phyloP scores from a whole-genome alignment of 257 asterid species.

The Solanum boliviense region DNA sequence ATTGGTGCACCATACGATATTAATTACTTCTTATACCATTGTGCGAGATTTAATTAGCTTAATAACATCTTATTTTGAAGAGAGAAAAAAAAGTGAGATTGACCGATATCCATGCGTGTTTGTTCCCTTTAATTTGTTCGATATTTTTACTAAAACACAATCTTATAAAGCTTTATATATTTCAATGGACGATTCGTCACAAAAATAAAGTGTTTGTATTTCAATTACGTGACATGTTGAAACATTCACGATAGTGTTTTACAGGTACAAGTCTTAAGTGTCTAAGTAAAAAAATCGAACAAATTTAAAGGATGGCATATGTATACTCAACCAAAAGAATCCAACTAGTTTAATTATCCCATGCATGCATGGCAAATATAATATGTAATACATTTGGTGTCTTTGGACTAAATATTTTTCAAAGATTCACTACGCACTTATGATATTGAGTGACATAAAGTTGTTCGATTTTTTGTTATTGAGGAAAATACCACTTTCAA shows the following conservation, averaged over 20 bases:
- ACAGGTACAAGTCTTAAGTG: background rate
- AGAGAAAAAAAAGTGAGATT: background rate
- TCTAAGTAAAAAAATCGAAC: background rate
- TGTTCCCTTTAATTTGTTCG: background rate
- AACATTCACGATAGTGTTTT: background rate
- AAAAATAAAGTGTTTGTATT: background rate
- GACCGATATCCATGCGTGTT: background rate
- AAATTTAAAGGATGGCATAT: background rate
- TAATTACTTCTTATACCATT: background rate
- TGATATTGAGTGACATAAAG: background rate
- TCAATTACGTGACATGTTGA: background rate
- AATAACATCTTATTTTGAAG: background rate
- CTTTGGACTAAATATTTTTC: background rate
- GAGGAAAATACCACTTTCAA: background rate
- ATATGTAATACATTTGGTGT: background rate
- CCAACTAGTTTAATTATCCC: background rate
- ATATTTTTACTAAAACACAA: background rate
- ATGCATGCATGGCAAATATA: background rate
- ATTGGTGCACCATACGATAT: background rate
- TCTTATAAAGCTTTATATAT: background rate
- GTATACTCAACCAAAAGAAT: background rate
- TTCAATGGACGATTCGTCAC: background rate
- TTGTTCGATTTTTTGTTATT: background rate
- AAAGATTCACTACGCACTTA: background rate
- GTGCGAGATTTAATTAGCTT: background rate